phyloP scores from a whole-genome alignment of 768 basidiomycete genomes.

The Thelephora aurantiotincta region DNA sequence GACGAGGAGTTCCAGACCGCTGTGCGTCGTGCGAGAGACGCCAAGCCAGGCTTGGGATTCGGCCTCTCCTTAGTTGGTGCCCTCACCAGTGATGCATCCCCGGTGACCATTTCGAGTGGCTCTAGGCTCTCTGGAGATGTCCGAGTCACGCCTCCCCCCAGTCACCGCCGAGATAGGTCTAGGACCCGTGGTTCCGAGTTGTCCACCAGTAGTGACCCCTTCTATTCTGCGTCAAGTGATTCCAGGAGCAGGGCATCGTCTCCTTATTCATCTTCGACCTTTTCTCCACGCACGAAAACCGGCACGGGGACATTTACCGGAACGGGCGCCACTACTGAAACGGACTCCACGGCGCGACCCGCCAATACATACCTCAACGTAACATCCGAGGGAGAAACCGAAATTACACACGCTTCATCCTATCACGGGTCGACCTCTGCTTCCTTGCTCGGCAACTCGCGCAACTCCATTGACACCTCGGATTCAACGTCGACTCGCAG shows the following conservation, averaged over 20 bases:
- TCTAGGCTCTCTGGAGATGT: constrained; percentile 29
- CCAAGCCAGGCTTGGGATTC: constrained; percentile 29
- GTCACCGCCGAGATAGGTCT: constrained; percentile 17
- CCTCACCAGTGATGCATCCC: constrained; percentile 35
- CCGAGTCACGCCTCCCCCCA: constrained; percentile 32
- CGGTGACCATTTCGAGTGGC: constrained; percentile 63
- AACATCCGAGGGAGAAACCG: constrained; percentile 27
- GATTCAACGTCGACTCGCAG: constrained; percentile 33
- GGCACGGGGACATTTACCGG: constrained; percentile 14
- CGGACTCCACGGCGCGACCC: constrained; percentile 14
- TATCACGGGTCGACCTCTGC: constrained; percentile 37
- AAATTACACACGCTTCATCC: constrained; percentile 33
- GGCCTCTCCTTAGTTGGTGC: constrained; percentile 28
- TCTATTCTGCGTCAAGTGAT: constrained; percentile 21
- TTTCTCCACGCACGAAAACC: constrained; percentile 13
- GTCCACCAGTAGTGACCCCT: constrained; percentile 21
- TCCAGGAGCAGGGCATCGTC: constrained; percentile 22
- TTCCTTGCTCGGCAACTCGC: constrained; percentile 44
- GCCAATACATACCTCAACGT: constrained; percentile 8
- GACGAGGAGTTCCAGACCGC: constrained; percentile 41
- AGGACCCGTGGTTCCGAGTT: constrained; percentile 14
- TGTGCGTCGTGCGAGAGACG: constrained; percentile 25
- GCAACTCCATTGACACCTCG: constrained; percentile 19
- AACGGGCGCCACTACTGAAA: constrained; percentile 24
- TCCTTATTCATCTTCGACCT: constrained; percentile 16